These are phyloP conservation scores for Colletotrichum lentis DNA, from an alignment of 2,329 filamentous ascomycete species.

Conservation along the genomic window DNA sequence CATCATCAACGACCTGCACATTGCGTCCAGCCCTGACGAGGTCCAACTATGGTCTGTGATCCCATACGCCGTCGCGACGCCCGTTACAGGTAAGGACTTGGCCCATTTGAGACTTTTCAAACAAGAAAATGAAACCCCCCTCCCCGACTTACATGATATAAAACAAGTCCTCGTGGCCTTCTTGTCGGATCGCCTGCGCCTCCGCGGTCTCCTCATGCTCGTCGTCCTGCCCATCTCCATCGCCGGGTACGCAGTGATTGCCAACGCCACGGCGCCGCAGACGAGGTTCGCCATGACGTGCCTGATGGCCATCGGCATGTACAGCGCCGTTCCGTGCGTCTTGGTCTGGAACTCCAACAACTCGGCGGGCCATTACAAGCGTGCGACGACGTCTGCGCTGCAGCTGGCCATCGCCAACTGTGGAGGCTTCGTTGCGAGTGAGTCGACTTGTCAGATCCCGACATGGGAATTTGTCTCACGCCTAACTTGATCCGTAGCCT, in stretches of 20 bases:
- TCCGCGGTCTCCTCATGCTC: conserved; percentile 70
- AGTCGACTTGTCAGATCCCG: conserved; percentile 31
- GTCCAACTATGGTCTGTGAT: conserved; percentile 71
- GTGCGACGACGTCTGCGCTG: conserved; percentile 71
- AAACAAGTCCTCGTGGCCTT: conserved; percentile 62
- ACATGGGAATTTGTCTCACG: too few relatives aligned
- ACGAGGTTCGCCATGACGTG: conserved; percentile 73
- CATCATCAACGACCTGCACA: conserved; percentile 66
- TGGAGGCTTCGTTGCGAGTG: conserved; percentile 71
- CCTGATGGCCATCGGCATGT: conserved; percentile 72
- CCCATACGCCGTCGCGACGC: conserved; percentile 67
- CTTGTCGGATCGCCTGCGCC: conserved; percentile 66
- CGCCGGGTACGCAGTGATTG: conserved; percentile 70
- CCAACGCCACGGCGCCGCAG: conserved; percentile 59
- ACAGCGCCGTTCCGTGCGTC: conserved; percentile 68
- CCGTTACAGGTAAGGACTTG: conserved; percentile 56
- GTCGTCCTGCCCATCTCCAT: conserved; percentile 70
- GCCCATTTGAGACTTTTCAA: too few relatives aligned
- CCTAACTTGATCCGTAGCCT: conserved; percentile 50
- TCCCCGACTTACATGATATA: background rate
- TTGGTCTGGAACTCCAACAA: conserved; percentile 75
- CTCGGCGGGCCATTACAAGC: conserved; percentile 73
- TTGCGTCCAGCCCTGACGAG: conserved; percentile 63
- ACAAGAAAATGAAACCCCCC: too few relatives aligned
- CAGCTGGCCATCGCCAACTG: conserved; percentile 73